Conservation (phyloP, 768 basidiomycete species). For the Guyanaporus albipodus region DNA sequence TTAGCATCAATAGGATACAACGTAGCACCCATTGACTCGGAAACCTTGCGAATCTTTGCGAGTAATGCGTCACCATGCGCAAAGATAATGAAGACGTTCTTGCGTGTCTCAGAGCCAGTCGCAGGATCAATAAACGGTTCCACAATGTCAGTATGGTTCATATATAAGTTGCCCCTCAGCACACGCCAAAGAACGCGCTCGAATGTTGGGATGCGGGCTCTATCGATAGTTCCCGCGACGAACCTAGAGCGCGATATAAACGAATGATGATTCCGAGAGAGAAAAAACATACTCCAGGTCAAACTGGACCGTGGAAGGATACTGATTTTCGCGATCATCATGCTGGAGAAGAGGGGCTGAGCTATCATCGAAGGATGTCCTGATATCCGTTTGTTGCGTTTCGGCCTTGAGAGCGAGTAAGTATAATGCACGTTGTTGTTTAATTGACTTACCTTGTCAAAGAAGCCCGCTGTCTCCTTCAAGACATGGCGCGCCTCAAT, state of each 20-base stretch:
- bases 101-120: constrained; percentile 80
- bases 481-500: constrained; percentile 94
- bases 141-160: constrained; percentile 96
- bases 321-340: constrained; percentile 77
- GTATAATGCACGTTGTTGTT: background rate
- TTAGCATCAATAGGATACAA: constrained; percentile 96
- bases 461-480: constrained; percentile 94
- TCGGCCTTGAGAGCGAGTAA: constrained; percentile 55
- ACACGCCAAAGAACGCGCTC: constrained; percentile 99
- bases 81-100: constrained; percentile 99
- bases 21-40: constrained; percentile 98
- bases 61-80: constrained; percentile 92
- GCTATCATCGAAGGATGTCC: constrained; percentile 89
- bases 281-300: constrained; percentile 74
- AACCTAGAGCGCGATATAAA: constrained; percentile 50
- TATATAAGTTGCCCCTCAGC: constrained; percentile 94
- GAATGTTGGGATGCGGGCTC: constrained; percentile 85
- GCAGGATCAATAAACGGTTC: constrained; percentile 89
- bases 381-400: constrained; percentile 70
- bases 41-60: constrained; percentile 95
- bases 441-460: constrained; percentile 61
- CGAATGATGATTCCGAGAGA: background rate
- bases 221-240: constrained; percentile 94
- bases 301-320: constrained; percentile 54
- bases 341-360: constrained; percentile 87